Conservation (phyloP, 805 yeast species). For the Candida stauntonica region DNA sequence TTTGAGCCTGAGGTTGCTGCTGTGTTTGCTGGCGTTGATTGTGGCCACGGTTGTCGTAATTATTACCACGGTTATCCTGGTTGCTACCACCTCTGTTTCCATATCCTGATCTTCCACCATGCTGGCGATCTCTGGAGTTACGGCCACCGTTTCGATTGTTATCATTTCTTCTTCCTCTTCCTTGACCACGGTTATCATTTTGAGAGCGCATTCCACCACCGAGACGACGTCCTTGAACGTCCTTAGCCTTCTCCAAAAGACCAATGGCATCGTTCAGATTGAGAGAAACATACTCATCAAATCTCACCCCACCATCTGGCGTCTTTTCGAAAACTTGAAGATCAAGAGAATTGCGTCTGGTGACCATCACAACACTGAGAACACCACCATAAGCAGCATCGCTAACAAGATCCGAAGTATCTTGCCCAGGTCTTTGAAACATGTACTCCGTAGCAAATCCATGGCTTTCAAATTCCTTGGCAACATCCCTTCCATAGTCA, state of each 20-base stretch:
- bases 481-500: slow-evolving; percentile 38
- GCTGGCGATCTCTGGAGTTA: slow-evolving; percentile 1
- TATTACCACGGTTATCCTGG: not conserved
- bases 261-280: slow-evolving; percentile 63
- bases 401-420: slow-evolving; percentile 47
- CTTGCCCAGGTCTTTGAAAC: slow-evolving; percentile 39
- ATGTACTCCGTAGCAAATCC: slow-evolving; percentile 39
- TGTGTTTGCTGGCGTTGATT: too few relatives aligned
- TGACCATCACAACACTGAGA: slow-evolving; percentile 62
- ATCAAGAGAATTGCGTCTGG: slow-evolving; percentile 52
- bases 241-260: slow-evolving; percentile 42
- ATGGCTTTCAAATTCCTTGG: slow-evolving; percentile 35
- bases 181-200: not conserved
- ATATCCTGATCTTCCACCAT: not conserved
- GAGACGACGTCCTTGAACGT: slow-evolving; percentile 8
- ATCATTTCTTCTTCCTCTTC: not conserved
- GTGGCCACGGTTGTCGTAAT: too few relatives aligned
- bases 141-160: not conserved
- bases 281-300: slow-evolving; percentile 78
- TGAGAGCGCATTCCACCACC: not conserved
- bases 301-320: slow-evolving; percentile 67
- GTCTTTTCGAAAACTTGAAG: slow-evolving; percentile 69
- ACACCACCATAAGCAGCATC: slow-evolving; percentile 82
- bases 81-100: slow-evolving; percentile 1
- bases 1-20: too few relatives aligned